Evolutionary conservation across 1,284 basidiomycete genomes (phyloP).

Genomic region (Cronartium quercuum): DNA sequence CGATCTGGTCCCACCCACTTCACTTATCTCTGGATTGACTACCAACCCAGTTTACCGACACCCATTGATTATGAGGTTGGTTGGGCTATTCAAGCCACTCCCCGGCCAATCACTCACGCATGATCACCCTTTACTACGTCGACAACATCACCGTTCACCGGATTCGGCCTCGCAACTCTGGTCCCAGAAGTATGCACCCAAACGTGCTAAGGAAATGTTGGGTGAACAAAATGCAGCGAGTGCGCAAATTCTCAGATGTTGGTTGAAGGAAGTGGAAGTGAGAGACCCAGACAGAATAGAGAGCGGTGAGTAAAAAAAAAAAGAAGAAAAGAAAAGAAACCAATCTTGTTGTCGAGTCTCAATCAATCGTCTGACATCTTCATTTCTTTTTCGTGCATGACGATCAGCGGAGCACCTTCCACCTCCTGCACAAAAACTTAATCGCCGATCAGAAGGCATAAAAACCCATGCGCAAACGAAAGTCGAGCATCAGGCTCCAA

Average conservation of each 20-base stretch:
- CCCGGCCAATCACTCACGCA: not conserved
- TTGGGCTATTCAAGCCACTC: not conserved
- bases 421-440: constrained; percentile 10
- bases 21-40: not conserved
- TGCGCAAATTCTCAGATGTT: constrained; percentile 69
- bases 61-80: not conserved
- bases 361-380: not conserved
- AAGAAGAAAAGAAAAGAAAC: no score
- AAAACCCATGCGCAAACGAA: constrained; percentile 38
- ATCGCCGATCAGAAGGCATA: constrained; percentile 16
- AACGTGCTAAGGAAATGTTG: constrained; percentile 65
- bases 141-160: constrained; percentile 7
- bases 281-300: constrained; percentile 51
- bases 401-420: not conserved
- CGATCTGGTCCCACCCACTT: not conserved
- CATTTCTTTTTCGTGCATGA: no score
- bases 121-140: constrained; percentile 6
- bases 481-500: not conserved
- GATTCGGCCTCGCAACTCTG: constrained; percentile 55
- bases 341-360: not conserved
- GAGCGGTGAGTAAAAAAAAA: not conserved
- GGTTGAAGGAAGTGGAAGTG: constrained; percentile 67
- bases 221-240: constrained; percentile 63
- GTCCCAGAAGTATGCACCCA: constrained; percentile 72
- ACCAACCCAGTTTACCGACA: not conserved